Evolutionary conservation across 768 basidiomycete genomes (phyloP).

Genomic region (Leccinum rimulosum): DNA sequence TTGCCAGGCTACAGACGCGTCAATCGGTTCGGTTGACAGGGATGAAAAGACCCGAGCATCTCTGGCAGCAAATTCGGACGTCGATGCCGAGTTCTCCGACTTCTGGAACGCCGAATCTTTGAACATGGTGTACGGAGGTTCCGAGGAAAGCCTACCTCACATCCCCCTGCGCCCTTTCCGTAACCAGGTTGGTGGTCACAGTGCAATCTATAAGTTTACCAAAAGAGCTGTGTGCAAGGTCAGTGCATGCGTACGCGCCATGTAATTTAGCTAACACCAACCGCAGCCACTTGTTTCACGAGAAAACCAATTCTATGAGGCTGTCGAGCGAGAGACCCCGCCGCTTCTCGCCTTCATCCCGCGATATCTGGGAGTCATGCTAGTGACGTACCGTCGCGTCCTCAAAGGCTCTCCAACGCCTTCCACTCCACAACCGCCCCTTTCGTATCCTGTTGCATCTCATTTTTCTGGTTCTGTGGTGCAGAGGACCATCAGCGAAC

Average conservation of each 20-base stretch:
- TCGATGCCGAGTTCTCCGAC: slow-evolving; percentile 8
- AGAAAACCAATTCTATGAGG: slow-evolving; percentile 97
- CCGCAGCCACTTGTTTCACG: slow-evolving; percentile 88
- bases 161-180: slow-evolving; percentile 94
- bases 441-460: slow-evolving; percentile 18
- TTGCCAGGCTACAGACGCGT: slow-evolving; percentile 25
- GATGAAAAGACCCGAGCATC: slow-evolving; percentile 10
- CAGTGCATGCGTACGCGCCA: slow-evolving; percentile 25
- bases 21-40: slow-evolving; percentile 18
- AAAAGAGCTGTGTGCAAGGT: slow-evolving; percentile 99
- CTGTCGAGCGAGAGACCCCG: slow-evolving; percentile 91
- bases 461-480: slow-evolving; percentile 27
- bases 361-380: slow-evolving; percentile 98
- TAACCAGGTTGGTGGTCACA: slow-evolving; percentile 98
- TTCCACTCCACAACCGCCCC: slow-evolving; percentile 15
- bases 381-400: slow-evolving; percentile 91
- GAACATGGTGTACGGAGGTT: slow-evolving; percentile 41
- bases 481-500: slow-evolving; percentile 29
- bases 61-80: slow-evolving; percentile 16
- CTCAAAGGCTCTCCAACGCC: slow-evolving; percentile 38
- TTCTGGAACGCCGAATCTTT: slow-evolving; percentile 35
- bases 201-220: slow-evolving; percentile 96
- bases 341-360: slow-evolving; percentile 92
- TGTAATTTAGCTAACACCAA: slow-evolving; percentile 12
- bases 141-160: slow-evolving; percentile 69